Evolutionary conservation across 805 yeast genomes (phyloP).

Genomic region (Jamesozyma spencerorum): DNA sequence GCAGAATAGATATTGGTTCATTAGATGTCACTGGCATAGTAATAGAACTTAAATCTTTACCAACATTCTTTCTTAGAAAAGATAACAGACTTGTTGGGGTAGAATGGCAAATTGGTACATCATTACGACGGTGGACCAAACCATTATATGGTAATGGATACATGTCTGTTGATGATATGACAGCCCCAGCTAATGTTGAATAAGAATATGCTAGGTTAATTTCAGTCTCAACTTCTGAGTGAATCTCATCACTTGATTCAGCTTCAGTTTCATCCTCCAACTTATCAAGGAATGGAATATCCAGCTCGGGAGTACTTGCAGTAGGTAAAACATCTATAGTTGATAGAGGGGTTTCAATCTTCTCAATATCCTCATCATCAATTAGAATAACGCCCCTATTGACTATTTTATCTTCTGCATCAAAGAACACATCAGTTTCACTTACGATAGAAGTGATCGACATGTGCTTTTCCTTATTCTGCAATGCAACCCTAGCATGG

Average conservation of each 20-base stretch:
- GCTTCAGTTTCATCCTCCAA: too few species aligned
- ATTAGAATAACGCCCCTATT: slow-evolving; percentile 49
- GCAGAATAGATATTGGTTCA: slow-evolving; percentile 81
- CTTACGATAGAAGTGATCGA: slow-evolving; percentile 28
- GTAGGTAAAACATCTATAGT: too few species aligned
- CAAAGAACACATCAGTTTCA: slow-evolving; percentile 48
- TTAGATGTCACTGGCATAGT: slow-evolving; percentile 93
- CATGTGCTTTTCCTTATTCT: slow-evolving; percentile 9
- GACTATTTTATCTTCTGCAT: slow-evolving; percentile 50
- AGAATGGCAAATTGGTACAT: slow-evolving; percentile 47
- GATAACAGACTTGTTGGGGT: slow-evolving; percentile 78
- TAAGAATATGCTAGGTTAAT: background rate
- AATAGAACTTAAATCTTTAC: slow-evolving; percentile 75
- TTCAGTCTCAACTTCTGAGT: background rate
- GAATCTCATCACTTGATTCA: background rate
- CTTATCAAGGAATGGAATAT: too few species aligned
- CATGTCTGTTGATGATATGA: slow-evolving; percentile 31
- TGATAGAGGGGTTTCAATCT: too few species aligned
- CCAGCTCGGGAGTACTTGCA: too few species aligned
- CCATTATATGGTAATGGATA: slow-evolving; percentile 54
- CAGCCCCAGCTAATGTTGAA: background rate
- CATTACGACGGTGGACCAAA: slow-evolving; percentile 44
- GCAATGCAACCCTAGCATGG: slow-evolving; percentile 10
- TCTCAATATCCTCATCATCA: slow-evolving; percentile 28
- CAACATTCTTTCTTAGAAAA: slow-evolving; percentile 79